Base-by-base conservation (phyloP, 1,284 basidiomycete species). In the Ustanciosporium gigantosporum region DNA sequence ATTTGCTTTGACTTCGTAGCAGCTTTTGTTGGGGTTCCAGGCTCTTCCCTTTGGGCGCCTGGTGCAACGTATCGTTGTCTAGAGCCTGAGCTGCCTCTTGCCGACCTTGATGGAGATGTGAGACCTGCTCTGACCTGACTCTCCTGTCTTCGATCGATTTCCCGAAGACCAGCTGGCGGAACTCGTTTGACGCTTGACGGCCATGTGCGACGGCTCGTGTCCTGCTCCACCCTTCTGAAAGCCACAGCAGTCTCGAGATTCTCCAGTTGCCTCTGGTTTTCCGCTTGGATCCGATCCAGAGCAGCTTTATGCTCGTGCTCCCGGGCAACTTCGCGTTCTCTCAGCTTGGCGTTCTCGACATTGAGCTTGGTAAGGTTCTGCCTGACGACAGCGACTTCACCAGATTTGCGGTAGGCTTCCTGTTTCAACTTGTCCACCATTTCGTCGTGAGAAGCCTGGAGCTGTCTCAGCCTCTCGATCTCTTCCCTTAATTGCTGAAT, bases 191-290 rank as follows among this genome's bases (percentile, higher is more conserved):
- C 47, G 25, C 60, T 61, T 5, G 69, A 66, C 2, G 69, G 66
- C 69, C 69, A 71, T 27, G 59, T 57, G 11, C 60, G 58, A 8
- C 66, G 58, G 27, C 50, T 64, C 5, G 69, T 66, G 29, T 71
- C 69, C 45, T 71, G 69, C 29, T 71, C 69, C 29, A 71, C 67
- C 23, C 69, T 53, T 21, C 69, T 48, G 23, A 71, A 71, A 19
- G 69, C 59, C 7, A 64, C 57, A 19, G 56, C 57, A 16, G 69
- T 68, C 35, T 71, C 69, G 8, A 71, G 56, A 14, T 57, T 49
- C 21, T 69, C 62, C 7, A 71, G 46, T 20, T 49, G 56, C 5
- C 59, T 38, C 39, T 62, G 48, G 25, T 71, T 61, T 5, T 71
- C 69, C 25, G 57, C 53, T 14, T 68, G 58, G 13, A 69, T 17